phyloP scores from a whole-genome alignment of 2,329 filamentous ascomycete species.

The Paraconiothyrium brasiliense region DNA sequence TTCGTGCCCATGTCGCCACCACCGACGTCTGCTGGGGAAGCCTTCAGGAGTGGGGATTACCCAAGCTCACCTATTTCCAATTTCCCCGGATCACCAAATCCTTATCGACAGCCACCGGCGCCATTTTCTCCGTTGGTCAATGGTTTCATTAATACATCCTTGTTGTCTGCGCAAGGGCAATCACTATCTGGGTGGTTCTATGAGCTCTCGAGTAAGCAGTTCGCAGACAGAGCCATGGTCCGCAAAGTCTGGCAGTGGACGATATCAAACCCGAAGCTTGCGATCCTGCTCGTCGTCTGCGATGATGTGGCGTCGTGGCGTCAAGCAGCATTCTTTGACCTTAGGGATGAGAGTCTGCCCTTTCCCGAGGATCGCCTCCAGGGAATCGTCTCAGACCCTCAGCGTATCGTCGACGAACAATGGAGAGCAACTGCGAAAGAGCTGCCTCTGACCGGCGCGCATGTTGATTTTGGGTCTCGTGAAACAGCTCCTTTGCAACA shows the following conservation, averaged over 20 bases:
- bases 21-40: slow-evolving; percentile 39
- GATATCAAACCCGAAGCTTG: slow-evolving; percentile 49
- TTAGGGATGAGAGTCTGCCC: slow-evolving; percentile 50
- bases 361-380: slow-evolving; percentile 49
- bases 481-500: slow-evolving; percentile 50
- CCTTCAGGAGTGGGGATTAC: slow-evolving; percentile 40
- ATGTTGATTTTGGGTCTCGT: slow-evolving; percentile 48
- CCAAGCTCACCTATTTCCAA: slow-evolving; percentile 37
- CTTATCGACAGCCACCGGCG: slow-evolving; percentile 42
- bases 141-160: slow-evolving; percentile 48
- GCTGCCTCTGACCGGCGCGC: slow-evolving; percentile 46
- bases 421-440: slow-evolving; percentile 54
- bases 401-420: slow-evolving; percentile 50
- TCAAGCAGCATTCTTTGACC: slow-evolving; percentile 49
- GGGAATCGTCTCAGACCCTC: slow-evolving; percentile 50
- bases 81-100: slow-evolving; percentile 45
- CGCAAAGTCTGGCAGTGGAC: slow-evolving; percentile 54
- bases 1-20: slow-evolving; percentile 47
- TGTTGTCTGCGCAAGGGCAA: slow-evolving; percentile 47
- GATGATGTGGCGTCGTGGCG: slow-evolving; percentile 52
- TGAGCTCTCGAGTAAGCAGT: slow-evolving; percentile 46
- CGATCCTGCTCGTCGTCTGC: slow-evolving; percentile 50
- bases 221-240: slow-evolving; percentile 44
- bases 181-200: slow-evolving; percentile 50
- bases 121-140: slow-evolving; percentile 44